A percentile compares a stretch with the other conserved stretches of the same genome.
Conservation (phyloP, 2,329 filamentous ascomycete species). For the Penicillium fuscoglaucum region DNA sequence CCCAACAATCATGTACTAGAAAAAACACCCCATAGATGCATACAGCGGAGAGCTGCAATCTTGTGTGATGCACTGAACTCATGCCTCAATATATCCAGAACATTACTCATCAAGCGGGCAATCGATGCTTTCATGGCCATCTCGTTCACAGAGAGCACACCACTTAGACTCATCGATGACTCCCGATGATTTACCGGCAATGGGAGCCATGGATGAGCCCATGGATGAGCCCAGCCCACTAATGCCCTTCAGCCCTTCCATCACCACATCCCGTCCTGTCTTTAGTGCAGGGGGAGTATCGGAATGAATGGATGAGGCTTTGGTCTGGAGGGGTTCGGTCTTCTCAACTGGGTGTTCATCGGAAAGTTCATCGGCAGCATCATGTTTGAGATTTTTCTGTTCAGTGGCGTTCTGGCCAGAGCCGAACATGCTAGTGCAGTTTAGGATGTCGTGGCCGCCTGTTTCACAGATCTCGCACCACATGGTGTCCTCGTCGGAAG, state of each 20-base stretch:
- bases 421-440: conserved; percentile 86
- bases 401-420: conserved; percentile 26
- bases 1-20: conserved; percentile 28
- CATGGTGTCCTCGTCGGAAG: conserved; percentile 72
- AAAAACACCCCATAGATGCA: conserved; percentile 17
- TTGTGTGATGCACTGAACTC: conserved; percentile 6
- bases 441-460: conserved; percentile 87
- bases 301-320: conserved; percentile 16
- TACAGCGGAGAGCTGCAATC: conserved; percentile 8
- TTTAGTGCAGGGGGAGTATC: conserved; percentile 33
- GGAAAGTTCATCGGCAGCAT: conserved; percentile 13
- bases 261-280: conserved; percentile 44
- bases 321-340: conserved; percentile 8
- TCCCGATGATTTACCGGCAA: conserved; percentile 76
- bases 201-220: conserved; percentile 57
- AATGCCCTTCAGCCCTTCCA: conserved; percentile 47
- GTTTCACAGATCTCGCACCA: conserved; percentile 98
- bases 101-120: conserved; percentile 80
- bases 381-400: conserved; percentile 15
- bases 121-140: conserved; percentile 94
- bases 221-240: conserved; percentile 42
- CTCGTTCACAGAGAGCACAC: conserved; percentile 94
- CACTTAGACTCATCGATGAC: conserved; percentile 83
- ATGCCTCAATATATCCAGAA: conserved; percentile 11
- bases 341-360: conserved; percentile 19